These are phyloP conservation scores for Aspergillus haitiensis DNA, from an alignment of 495 filamentous ascomycete genomes.

Conservation along the genomic window DNA sequence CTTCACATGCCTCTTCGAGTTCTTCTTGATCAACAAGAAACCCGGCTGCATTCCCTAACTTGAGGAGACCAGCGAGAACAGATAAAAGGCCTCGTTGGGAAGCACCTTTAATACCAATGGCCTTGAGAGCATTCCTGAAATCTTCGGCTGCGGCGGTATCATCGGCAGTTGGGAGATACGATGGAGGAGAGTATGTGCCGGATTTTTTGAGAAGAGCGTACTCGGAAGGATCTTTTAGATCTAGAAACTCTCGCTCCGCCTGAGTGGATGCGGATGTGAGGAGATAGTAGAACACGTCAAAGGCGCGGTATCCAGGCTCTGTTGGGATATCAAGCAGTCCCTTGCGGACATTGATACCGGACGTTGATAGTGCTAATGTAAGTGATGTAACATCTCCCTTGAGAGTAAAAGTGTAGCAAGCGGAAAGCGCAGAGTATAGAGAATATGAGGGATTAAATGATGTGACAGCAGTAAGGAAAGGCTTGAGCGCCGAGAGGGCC, in stretches of 20 bases:
- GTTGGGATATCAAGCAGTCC: constrained; percentile 80
- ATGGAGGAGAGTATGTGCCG: constrained; percentile 81
- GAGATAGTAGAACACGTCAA: constrained; percentile 97
- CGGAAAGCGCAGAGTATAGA: constrained; percentile 76
- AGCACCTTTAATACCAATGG: constrained; percentile 88
- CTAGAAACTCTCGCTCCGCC: constrained; percentile 89
- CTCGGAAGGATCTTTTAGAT: constrained; percentile 71
- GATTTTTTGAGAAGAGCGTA: constrained; percentile 81
- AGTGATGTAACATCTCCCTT: constrained; percentile 75
- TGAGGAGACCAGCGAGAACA: constrained; percentile 79
- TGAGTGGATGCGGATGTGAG: constrained; percentile 85
- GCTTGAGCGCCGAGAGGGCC: constrained; percentile 73
- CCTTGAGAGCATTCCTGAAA: constrained; percentile 77
- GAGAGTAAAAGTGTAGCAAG: constrained; percentile 78
- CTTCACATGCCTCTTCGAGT: constrained; percentile 83
- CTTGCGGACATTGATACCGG: constrained; percentile 80
- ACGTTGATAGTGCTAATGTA: constrained; percentile 75
- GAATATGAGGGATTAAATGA: constrained; percentile 85
- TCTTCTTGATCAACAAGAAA: constrained; percentile 83
- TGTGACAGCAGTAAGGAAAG: constrained; percentile 84
- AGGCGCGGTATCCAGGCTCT: constrained; percentile 84
- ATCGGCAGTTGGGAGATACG: constrained; percentile 89
- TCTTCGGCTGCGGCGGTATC: constrained; percentile 93
- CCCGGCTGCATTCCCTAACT: constrained; percentile 86
- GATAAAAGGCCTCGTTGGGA: constrained; percentile 78